These are phyloP conservation scores for Akanthomyces dipterigenus DNA, from an alignment of 2,329 filamentous ascomycete genomes.

Conservation along the genomic window DNA sequence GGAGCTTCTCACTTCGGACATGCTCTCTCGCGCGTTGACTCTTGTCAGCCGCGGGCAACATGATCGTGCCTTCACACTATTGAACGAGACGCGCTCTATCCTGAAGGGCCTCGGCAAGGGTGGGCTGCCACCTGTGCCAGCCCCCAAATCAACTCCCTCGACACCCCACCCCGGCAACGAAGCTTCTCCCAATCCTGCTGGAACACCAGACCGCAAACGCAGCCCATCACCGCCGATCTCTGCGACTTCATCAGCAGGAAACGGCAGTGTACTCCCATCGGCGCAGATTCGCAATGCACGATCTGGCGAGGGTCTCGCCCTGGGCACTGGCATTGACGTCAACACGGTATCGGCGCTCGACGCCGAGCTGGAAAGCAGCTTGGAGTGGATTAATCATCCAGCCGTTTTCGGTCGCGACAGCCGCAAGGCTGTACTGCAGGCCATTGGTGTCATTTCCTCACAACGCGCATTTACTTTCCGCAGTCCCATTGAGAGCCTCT, in stretches of 20 bases:
- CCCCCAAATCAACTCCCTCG: conserved; percentile 37
- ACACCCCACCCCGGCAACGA: conserved; percentile 43
- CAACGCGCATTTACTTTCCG: conserved; percentile 92
- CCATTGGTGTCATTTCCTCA: conserved; percentile 92
- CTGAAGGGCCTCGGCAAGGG: conserved; percentile 94
- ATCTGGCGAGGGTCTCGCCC: conserved; percentile 51
- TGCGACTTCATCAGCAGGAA: conserved; percentile 34
- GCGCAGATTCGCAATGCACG: conserved; percentile 42
- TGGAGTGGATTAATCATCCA: conserved; percentile 98
- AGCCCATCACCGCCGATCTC: conserved; percentile 50
- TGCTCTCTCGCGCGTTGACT: conserved; percentile 88
- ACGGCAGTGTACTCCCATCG: conserved; percentile 29
- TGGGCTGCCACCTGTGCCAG: conserved; percentile 79
- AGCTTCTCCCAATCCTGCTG: conserved; percentile 34
- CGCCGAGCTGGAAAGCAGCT: conserved; percentile 76
- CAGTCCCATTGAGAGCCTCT: conserved; percentile 80
- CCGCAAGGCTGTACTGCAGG: conserved; percentile 90
- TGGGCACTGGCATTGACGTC: conserved; percentile 73
- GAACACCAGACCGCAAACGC: conserved; percentile 48
- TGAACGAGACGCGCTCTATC: conserved; percentile 90
- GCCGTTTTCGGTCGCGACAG: conserved; percentile 91
- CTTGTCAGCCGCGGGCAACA: conserved; percentile 88
- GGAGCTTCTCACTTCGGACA: conserved; percentile 95
- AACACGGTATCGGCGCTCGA: conserved; percentile 81
- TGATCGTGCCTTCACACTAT: conserved; percentile 84